Conservation (phyloP, 257 asterid genomes). For the Nicotiana noctiflora region DNA sequence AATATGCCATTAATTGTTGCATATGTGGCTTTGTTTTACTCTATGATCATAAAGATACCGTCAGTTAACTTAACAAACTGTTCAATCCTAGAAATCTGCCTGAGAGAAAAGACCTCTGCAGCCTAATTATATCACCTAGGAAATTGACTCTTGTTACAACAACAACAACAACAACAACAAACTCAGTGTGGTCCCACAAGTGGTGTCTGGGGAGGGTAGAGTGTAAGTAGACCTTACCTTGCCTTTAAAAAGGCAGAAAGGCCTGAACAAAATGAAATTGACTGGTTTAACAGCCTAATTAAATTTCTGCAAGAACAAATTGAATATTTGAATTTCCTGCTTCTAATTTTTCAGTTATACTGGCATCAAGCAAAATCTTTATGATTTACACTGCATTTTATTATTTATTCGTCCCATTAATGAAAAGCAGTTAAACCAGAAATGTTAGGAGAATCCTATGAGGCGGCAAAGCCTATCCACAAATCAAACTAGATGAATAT, state of each 20-base stretch:
- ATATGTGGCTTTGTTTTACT: neutral
- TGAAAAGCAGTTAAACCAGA: neutral
- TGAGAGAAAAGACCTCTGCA: constrained; percentile 60
- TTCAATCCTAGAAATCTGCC: neutral
- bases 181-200: too few species aligned
- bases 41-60: constrained; percentile 1
- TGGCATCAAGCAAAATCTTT: neutral
- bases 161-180: too few species aligned
- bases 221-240: too few species aligned
- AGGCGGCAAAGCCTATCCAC: neutral
- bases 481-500: neutral
- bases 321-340: neutral
- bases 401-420: neutral
- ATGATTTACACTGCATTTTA: neutral
- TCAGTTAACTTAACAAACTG: neutral
- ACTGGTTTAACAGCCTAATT: neutral
- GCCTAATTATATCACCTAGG: constrained; percentile 39
- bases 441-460: neutral
- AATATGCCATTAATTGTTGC: neutral
- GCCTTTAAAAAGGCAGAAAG: too few species aligned
- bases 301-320: neutral
- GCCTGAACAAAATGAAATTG: too few species aligned
- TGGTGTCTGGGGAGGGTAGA: too few species aligned
- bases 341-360: neutral
- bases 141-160: constrained; percentile 20